phyloP scores from a whole-genome alignment of 1,284 basidiomycete genomes.

The Naganishia albida region DNA sequence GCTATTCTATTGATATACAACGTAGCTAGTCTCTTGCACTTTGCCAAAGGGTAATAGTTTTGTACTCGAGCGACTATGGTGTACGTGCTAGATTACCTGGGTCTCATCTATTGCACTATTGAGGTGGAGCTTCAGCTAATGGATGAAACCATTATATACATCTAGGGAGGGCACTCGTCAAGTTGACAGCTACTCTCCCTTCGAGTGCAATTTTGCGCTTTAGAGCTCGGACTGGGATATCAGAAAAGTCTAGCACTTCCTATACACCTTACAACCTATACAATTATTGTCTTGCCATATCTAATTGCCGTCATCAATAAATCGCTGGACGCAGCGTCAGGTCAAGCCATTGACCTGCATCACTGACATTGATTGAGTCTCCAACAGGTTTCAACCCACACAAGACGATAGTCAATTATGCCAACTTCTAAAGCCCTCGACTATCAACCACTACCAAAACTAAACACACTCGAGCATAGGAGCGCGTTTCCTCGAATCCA shows the following conservation, averaged over 20 bases:
- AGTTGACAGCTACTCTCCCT: not conserved
- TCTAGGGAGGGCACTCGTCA: too few relatives aligned
- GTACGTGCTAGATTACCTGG: too few relatives aligned
- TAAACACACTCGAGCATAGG: constrained; percentile 3
- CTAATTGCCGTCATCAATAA: constrained; percentile 10
- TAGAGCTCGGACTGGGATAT: constrained; percentile 12
- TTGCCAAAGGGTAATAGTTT: too few relatives aligned
- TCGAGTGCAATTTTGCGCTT: not conserved
- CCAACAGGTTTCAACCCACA: not conserved
- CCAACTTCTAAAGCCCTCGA: not conserved
- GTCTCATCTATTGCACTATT: too few relatives aligned
- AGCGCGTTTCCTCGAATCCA: constrained; percentile 17
- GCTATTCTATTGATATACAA: too few relatives aligned
- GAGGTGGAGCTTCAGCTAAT: too few relatives aligned
- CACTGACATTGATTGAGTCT: not conserved
- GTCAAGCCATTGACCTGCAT: constrained; percentile 9
- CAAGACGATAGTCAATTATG: not conserved
- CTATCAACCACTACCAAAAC: not conserved
- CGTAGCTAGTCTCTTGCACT: too few relatives aligned
- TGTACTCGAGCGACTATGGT: too few relatives aligned
- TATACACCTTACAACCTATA: constrained; percentile 18
- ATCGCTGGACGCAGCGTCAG: constrained; percentile 8
- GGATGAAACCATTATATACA: too few relatives aligned
- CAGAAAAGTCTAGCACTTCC: constrained; percentile 13
- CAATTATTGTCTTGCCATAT: constrained; percentile 11